Conservation (phyloP, 2,329 filamentous ascomycete genomes). For the Cercospora sp. region DNA sequence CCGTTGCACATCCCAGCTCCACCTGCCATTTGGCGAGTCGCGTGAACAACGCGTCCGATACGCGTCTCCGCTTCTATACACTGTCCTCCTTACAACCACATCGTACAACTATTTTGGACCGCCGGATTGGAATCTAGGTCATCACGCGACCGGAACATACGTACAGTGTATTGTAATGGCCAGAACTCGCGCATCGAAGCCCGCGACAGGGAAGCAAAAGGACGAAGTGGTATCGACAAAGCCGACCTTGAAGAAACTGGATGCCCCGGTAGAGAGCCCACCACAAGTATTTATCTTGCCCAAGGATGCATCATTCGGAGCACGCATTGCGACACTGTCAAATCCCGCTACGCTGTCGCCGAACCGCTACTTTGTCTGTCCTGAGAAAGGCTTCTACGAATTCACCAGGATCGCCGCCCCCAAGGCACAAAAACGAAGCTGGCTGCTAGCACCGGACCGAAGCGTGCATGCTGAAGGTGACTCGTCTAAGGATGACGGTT, state of each 20-base stretch:
- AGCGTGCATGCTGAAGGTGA: conserved; percentile 7
- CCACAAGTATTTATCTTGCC: conserved; percentile 61
- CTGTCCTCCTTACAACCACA: background rate
- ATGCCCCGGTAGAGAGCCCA: conserved; percentile 43
- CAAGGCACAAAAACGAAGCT: conserved; percentile 52
- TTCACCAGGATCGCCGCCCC: conserved; percentile 59
- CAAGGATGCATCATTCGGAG: conserved; percentile 51
- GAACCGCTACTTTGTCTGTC: conserved; percentile 60
- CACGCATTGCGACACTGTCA: conserved; percentile 57
- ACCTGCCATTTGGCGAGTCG: conserved; percentile 9
- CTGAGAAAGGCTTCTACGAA: conserved; percentile 59
- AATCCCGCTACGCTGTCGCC: conserved; percentile 53
- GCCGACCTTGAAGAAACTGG: conserved; percentile 33
- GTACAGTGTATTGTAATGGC: conserved; percentile 18
- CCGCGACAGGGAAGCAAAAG: conserved; percentile 21
- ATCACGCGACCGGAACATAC: background rate
- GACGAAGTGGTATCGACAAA: conserved; percentile 13
- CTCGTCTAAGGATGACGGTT: conserved; percentile 43
- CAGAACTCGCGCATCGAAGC: conserved; percentile 37
- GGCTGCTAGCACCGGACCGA: conserved; percentile 50
- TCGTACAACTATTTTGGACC: background rate
- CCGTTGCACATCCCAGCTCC: conserved; percentile 6
- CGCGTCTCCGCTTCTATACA: conserved; percentile 7
- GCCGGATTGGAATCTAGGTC: background rate
- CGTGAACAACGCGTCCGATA: conserved; percentile 17